Conservation (phyloP, 2,329 filamentous ascomycete species). For the Fusarium pilosicola region DNA sequence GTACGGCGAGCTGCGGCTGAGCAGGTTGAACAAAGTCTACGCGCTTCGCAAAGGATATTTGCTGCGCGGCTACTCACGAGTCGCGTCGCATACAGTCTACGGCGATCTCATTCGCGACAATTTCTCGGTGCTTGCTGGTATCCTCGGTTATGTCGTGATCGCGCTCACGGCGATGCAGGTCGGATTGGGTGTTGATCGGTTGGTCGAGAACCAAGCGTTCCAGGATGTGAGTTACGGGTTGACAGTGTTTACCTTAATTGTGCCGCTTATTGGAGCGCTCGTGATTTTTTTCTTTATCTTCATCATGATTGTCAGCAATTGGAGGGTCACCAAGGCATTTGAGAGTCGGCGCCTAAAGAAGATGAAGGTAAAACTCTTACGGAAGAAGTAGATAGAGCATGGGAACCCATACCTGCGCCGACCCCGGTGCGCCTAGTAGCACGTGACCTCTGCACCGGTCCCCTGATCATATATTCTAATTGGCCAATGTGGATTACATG, state of each 20-base stretch:
- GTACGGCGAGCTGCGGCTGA: constrained; percentile 55
- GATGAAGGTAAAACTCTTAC: constrained; percentile 17
- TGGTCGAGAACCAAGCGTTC: constrained; percentile 8
- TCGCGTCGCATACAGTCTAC: constrained; percentile 30
- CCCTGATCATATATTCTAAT: no score
- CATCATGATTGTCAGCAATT: constrained; percentile 30
- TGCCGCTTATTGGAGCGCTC: constrained; percentile 19
- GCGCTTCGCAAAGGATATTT: constrained; percentile 21
- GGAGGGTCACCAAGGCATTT: constrained; percentile 26
- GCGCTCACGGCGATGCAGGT: constrained; percentile 35
- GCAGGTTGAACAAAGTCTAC: constrained; percentile 50
- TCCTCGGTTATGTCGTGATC: constrained; percentile 33
- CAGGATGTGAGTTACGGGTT: constrained; percentile 26
- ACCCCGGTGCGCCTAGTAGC: no score
- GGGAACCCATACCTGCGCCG: no score
- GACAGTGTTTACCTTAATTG: constrained; percentile 27
- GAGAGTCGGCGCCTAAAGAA: constrained; percentile 17
- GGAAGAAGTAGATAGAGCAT: background rate
- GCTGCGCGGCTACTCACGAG: constrained; percentile 28
- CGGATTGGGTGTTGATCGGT: constrained; percentile 12
- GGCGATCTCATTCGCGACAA: constrained; percentile 32
- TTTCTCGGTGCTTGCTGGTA: constrained; percentile 29
- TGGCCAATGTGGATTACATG: no score
- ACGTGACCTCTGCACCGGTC: no score
- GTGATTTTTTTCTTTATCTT: constrained; percentile 30